phyloP scores from a whole-genome alignment of 768 basidiomycete genomes.

The Tricholoma bakamatsutake region DNA sequence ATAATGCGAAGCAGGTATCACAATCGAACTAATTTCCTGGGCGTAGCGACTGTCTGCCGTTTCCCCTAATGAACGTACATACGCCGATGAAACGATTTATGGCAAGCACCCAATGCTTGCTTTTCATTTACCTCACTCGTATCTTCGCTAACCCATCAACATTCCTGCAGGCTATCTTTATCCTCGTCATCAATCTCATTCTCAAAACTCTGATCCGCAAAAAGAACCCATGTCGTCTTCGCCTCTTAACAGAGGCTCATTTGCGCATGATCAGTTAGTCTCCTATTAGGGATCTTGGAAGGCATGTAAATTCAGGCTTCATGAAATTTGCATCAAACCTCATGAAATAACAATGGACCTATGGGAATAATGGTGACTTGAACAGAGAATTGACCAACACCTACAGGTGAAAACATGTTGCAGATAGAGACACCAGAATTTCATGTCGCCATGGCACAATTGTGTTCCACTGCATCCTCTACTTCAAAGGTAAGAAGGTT shows the following conservation, averaged over 20 bases:
- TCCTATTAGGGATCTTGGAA: slow-evolving; percentile 19
- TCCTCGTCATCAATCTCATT: slow-evolving; percentile 13
- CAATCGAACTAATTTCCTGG: neutral
- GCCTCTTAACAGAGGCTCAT: neutral
- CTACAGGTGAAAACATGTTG: too few species aligned
- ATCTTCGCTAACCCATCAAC: neutral
- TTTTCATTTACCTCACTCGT: neutral
- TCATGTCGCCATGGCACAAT: too few species aligned
- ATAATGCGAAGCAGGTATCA: neutral
- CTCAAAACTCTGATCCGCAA: slow-evolving; percentile 9
- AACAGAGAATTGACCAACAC: too few species aligned
- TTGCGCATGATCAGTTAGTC: slow-evolving; percentile 9
- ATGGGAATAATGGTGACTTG: too few species aligned
- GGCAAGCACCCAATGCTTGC: neutral
- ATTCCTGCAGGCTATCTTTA: slow-evolving; percentile 2
- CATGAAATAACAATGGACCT: too few species aligned
- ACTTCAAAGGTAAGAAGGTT: too few species aligned
- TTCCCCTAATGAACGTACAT: neutral
- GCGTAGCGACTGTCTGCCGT: neutral
- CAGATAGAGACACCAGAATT: too few species aligned
- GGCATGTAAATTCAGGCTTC: neutral
- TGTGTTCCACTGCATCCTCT: too few species aligned
- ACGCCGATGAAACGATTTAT: neutral
- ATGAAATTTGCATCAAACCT: neutral
- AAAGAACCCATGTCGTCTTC: slow-evolving; percentile 5